Base-by-base conservation (phyloP, 441 rosid species). In the Kokia cookei region DNA sequence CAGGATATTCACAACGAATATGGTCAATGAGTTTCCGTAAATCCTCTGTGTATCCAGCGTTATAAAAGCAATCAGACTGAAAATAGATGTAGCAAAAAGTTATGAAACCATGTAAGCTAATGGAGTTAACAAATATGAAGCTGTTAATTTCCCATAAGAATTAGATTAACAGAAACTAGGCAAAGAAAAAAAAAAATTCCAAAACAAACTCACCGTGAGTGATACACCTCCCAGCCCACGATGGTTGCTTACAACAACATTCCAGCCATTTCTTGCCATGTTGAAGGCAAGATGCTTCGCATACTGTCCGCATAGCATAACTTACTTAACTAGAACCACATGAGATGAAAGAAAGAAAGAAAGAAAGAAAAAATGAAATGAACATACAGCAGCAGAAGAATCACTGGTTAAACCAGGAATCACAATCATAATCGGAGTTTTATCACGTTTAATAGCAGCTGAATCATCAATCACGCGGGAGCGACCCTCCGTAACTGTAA, bases 31-130 rank as follows among this genome's bases (percentile, higher is more conserved):
- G 13, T 26, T 59, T 27, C 64, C 93, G 78, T 19, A 88, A 12
- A 78, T 93, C 98, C 80, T 87, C 94, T 22, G 98, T 91, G 91
- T 91, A 90, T 71, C 97, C 98, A 80, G 97, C 97, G 82, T 86
- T 91, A 63, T 91, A 93, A 73, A 88, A 89, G 81, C 90, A 81
- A 87, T 90, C 98, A 24, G 98, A 90, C 98, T 93, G 87, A 81
- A 77, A 32, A 61, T 48, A 72, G 29, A 60, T 15, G 15, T 12
- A 12, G 29, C 8, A 59, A 59, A 26, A 59, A 58, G 27, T 1
- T 14, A 58, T 11, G 62, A 58, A 59, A 26, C 35, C 40, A 27
- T 27, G 17, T 59, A 59, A 59, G 17, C 40, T 59, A 59, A 15
- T 13, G 63, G 40, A 59, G 40, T 59, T 27, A 27, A 59, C 63